phyloP scores from a whole-genome alignment of 1,284 basidiomycete genomes.

The Tilletia horrida region DNA sequence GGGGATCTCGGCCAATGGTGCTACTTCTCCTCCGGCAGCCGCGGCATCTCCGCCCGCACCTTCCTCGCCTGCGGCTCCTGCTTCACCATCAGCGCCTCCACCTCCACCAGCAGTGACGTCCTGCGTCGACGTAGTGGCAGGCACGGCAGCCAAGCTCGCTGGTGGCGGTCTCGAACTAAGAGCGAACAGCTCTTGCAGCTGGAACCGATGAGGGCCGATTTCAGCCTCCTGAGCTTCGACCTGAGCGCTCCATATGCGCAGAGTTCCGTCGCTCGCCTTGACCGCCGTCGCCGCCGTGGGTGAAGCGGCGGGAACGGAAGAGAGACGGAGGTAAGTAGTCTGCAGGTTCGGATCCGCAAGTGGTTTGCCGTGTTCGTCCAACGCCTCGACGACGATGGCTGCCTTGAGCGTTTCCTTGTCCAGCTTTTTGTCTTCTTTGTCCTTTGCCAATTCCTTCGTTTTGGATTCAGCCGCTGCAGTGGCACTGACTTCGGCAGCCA shows the following conservation, averaged over 20 bases:
- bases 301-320: slow-evolving; percentile 31
- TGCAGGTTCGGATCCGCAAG: slow-evolving; percentile 44
- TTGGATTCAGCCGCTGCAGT: slow-evolving; percentile 30
- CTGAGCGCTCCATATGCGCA: slow-evolving; percentile 36
- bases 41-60: slow-evolving; percentile 20
- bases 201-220: slow-evolving; percentile 49
- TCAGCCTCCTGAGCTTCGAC: slow-evolving; percentile 50
- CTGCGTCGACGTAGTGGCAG: background rate
- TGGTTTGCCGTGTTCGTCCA: slow-evolving; percentile 42
- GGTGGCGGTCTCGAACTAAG: slow-evolving; percentile 39
- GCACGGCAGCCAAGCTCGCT: slow-evolving; percentile 13
- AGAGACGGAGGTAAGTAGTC: slow-evolving; percentile 44
- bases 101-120: no score
- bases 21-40: slow-evolving; percentile 13
- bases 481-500: slow-evolving; percentile 19
- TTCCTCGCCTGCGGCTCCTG: background rate
- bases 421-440: background rate
- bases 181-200: slow-evolving; percentile 52
- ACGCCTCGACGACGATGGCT: slow-evolving; percentile 48
- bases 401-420: slow-evolving; percentile 47
- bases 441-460: slow-evolving; percentile 26
- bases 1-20: background rate
- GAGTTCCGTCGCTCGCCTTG: background rate
- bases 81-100: background rate
- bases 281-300: slow-evolving; percentile 12